Evolutionary conservation across 352 stramenopile species (phyloP).

Genomic region (Phytophthora syringae): DNA sequence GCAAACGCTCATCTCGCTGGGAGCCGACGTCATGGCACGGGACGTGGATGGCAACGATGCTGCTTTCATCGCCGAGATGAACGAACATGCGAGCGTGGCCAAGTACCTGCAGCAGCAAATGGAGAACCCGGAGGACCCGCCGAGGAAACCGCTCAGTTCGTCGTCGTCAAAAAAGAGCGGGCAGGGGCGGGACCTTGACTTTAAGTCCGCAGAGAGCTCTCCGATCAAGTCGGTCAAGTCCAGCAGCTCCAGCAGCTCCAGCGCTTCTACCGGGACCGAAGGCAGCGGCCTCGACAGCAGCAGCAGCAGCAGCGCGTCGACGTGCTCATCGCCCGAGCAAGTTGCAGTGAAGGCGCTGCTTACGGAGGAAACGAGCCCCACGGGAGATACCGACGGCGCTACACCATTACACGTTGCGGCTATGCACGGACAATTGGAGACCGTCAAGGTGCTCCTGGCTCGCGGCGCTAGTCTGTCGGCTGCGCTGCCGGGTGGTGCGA

Average conservation of each 20-base stretch:
- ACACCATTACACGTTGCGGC: slow-evolving; percentile 64
- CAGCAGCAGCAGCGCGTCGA: slow-evolving; percentile 32
- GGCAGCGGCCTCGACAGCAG: slow-evolving; percentile 30
- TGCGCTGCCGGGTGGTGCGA: slow-evolving; percentile 48
- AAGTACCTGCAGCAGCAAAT: slow-evolving; percentile 49
- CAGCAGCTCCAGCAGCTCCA: slow-evolving; percentile 35
- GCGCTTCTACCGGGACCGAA: slow-evolving; percentile 25
- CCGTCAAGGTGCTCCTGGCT: slow-evolving; percentile 51
- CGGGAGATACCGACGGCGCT: slow-evolving; percentile 44
- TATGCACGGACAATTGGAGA: slow-evolving; percentile 69
- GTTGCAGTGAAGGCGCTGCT: slow-evolving; percentile 29
- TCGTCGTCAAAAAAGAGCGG: slow-evolving; percentile 35
- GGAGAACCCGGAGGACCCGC: slow-evolving; percentile 21
- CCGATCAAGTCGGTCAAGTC: slow-evolving; percentile 30
- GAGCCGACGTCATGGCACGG: slow-evolving; percentile 41
- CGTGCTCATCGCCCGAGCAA: slow-evolving; percentile 39
- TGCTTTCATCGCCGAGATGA: slow-evolving; percentile 57
- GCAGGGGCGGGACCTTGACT: slow-evolving; percentile 21
- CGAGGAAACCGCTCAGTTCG: slow-evolving; percentile 20
- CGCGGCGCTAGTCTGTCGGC: slow-evolving; percentile 52
- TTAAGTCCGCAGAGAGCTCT: slow-evolving; percentile 25
- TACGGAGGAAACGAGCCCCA: slow-evolving; percentile 23
- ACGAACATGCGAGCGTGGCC: slow-evolving; percentile 49
- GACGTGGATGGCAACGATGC: slow-evolving; percentile 63
- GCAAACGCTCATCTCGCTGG: slow-evolving; percentile 41